Base-by-base conservation (phyloP, 805 yeast species). In the Candida silvatica region DNA sequence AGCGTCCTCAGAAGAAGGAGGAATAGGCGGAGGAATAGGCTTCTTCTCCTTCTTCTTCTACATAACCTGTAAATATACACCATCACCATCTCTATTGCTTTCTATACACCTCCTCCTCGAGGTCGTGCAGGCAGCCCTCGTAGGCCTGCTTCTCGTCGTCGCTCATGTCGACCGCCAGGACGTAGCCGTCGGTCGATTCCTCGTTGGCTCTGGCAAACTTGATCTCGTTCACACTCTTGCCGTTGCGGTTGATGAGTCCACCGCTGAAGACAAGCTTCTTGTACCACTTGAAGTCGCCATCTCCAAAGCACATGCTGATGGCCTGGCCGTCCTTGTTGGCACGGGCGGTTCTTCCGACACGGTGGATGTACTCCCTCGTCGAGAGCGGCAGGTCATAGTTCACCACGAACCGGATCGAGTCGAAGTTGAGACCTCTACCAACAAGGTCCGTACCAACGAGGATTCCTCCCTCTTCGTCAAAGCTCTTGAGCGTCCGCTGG, bases 261-360 rank as follows among this genome's bases (percentile, higher is more conserved):
- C 69, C 68, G 18, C 71, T 53, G 34, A 53, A 56, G 47, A 66
- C 66, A 20, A 69, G 47, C 36, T 58, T 67, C 34, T 64, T 63
- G 40, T 69, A 67, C 80, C 84, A 81, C 44, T 68, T 76, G 34
- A 63, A 66, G 47, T 92, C 97, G 35, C 87, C 88, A 36, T 73
- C 74, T 20, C 95, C 94, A 39, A 76, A 66, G n/a, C 78, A 65
- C 18, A 90, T 54, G 31, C 76, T 81, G 52, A 77, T 71, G 0
- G 95, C 95, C 25, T 63, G 61, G 52, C 99, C 99, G 1, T 45
- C 35, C 24, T 77, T 72, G 34, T 81, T 79, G 2, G 98, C 99
- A 61, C 99, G 76, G 2, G 97, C 97, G 0, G 97, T 88, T 64
- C 99, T 78, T 27, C 99, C 99, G 27, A 87, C 86, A 49, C 99